A percentile compares a stretch with the other conserved stretches of the same genome.
Conservation (phyloP, 495 filamentous ascomycete species). For the Lepraria neglecta region DNA sequence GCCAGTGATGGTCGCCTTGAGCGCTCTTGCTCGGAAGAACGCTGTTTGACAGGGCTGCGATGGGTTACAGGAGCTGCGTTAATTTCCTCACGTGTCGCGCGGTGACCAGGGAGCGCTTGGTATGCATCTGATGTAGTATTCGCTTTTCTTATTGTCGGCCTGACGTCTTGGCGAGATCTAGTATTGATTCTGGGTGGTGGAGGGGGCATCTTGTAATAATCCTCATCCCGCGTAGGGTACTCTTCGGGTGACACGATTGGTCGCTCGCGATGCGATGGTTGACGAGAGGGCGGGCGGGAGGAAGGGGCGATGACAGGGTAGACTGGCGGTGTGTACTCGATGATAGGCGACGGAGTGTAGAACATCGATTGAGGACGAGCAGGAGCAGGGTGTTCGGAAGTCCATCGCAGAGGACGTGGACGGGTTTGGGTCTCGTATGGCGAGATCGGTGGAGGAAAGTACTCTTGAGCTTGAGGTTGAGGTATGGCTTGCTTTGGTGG, state of each 20-base stretch:
- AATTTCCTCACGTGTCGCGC: slow-evolving; percentile 11
- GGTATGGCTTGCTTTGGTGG: slow-evolving; percentile 20
- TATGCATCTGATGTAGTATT: slow-evolving; percentile 12
- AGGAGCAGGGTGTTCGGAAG: slow-evolving; percentile 14
- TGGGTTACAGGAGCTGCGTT: slow-evolving; percentile 1
- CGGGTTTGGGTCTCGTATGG: slow-evolving; percentile 31
- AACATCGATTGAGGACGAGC: slow-evolving; percentile 22
- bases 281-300: slow-evolving; percentile 18
- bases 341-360: slow-evolving; percentile 21
- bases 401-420: slow-evolving; percentile 24
- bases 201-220: slow-evolving; percentile 43
- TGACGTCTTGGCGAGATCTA: slow-evolving; percentile 23
- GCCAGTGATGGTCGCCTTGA: slow-evolving; percentile 20
- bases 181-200: slow-evolving; percentile 27
- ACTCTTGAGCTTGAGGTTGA: slow-evolving; percentile 18
- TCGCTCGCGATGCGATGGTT: slow-evolving; percentile 21
- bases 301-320: slow-evolving; percentile 4
- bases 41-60: slow-evolving; percentile 14
- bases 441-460: slow-evolving; percentile 14
- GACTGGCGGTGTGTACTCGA: slow-evolving; percentile 20
- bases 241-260: slow-evolving; percentile 23
- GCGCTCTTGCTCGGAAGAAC: slow-evolving; percentile 7
- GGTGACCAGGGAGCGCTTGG: slow-evolving; percentile 2
- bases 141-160: slow-evolving; percentile 28
- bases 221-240: slow-evolving; percentile 36